Base-by-base conservation (phyloP, 495 filamentous ascomycete species). In the Penicillium longicatenatum region DNA sequence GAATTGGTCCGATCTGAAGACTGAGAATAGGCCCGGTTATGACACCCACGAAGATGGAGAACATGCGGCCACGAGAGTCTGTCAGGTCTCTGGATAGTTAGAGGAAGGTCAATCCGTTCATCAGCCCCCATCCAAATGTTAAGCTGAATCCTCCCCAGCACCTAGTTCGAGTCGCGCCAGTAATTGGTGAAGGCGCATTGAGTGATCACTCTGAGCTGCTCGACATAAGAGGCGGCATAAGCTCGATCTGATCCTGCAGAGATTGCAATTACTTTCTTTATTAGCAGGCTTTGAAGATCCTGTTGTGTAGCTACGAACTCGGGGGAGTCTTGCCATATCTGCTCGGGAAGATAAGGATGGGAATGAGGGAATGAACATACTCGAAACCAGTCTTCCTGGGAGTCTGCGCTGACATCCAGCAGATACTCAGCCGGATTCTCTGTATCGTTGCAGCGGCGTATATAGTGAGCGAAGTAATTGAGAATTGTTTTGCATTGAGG, bases 391-490 rank as follows among this genome's bases (percentile, higher is more conserved):
- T 46, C 44, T 29, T 26, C 10, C 3, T 22, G 20, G 21, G 44
- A 0, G 21, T 26, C 21, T 14, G 44, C 44, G 20, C 44, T 46
- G 44, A 46, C 21, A 9, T 46, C 44, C 11, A 46, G 14, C 20
- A 46, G 22, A 19, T 46, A 46, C 9, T 46, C 44, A 6, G 44
- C 44, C 3, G 44, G 44, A 46, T 46, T 46, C 21, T 46, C 44
- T 8, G 20, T 26, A 12, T 46, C 10, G 6, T 14, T 12, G 16
- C 44, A 46, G 21, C 20, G 44, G 20, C 44, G 44, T 16, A 21
- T 26, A 54, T 71, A 64, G 1, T 70, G 58, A 21, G 64, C 74
- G 59, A 85, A 85, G 59, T 85, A 84, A 16, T 76, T 65, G 47
- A 81, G 70, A 8, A 80, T 70, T 42, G 61, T 66, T 19, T 59